These are phyloP conservation scores for Penicillium sp. DNA, from an alignment of 2,329 filamentous ascomycete species.

Conservation along the genomic window DNA sequence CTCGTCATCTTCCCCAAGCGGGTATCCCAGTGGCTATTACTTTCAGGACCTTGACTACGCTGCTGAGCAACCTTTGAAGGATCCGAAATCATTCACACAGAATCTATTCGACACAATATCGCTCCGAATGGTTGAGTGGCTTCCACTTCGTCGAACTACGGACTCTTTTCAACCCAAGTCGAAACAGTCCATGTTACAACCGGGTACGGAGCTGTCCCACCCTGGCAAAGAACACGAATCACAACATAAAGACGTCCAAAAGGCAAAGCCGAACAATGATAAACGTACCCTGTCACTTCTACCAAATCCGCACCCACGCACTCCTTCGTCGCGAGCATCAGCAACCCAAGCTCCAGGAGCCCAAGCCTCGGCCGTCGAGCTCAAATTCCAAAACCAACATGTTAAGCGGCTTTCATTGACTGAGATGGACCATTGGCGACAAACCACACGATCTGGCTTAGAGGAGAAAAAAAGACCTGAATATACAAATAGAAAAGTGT, in stretches of 20 bases:
- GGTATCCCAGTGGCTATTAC: conserved; percentile 7
- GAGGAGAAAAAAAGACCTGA: conserved; percentile 36
- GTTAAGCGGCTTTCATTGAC: conserved; percentile 42
- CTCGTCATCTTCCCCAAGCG: neutral
- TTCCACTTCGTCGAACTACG: conserved; percentile 40
- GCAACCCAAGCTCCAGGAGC: conserved; percentile 19
- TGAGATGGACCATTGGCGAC: conserved; percentile 39
- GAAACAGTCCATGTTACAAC: neutral
- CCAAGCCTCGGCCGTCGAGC: conserved; percentile 37
- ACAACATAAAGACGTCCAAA: conserved; percentile 5
- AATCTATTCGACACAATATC: conserved; percentile 53
- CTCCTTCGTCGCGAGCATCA: conserved; percentile 29
- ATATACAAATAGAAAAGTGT: conserved; percentile 32
- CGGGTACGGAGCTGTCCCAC: neutral
- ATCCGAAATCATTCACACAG: conserved; percentile 64
- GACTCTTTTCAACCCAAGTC: conserved; percentile 18
- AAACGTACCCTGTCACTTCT: conserved; percentile 7
- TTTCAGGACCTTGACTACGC: conserved; percentile 23
- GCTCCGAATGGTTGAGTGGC: conserved; percentile 48
- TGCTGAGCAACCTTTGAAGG: conserved; percentile 44
- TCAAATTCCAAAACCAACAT: conserved; percentile 40
- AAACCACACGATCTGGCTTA: conserved; percentile 29
- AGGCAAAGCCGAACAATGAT: conserved; percentile 7
- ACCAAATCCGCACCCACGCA: conserved; percentile 23
- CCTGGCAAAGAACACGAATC: neutral